Percentiles rank a stretch among this genome's conserved stretches.
Conservation (phyloP, 1,284 basidiomycete species). For the Trichosporon sp. region DNA sequence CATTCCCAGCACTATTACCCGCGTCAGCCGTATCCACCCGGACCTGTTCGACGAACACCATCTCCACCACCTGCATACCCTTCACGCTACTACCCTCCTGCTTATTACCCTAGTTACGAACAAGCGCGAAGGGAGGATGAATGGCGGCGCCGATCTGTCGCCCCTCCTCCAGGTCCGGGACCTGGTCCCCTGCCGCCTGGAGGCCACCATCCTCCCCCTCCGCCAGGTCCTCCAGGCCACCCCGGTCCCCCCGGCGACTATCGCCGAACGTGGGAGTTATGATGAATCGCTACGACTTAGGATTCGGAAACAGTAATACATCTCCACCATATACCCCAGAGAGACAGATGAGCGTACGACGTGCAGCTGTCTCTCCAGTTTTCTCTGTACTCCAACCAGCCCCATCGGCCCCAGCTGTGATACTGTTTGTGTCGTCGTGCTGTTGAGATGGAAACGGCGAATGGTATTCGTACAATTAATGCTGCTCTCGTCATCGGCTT, state of each 20-base stretch:
- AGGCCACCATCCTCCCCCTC: not conserved
- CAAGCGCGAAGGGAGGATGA: conserved; percentile 1
- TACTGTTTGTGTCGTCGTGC: not conserved
- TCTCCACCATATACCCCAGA: not conserved
- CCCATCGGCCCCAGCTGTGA: not conserved
- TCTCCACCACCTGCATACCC: not conserved
- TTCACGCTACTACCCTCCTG: not conserved
- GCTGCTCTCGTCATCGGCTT: not conserved
- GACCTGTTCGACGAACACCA: not conserved
- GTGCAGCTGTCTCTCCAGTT: not conserved
- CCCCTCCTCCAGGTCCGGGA: not conserved
- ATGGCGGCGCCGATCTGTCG: not conserved
- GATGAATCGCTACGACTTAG: not conserved
- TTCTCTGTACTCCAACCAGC: not conserved
- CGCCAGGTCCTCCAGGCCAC: not conserved
- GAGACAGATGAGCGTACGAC: not conserved
- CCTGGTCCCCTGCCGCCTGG: not conserved
- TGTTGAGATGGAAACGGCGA: not conserved
- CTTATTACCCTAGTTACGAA: conserved; percentile 1
- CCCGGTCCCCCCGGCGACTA: not conserved
- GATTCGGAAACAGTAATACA: not conserved
- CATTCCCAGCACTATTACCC: not conserved
- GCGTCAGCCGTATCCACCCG: not conserved
- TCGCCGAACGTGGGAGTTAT: not conserved
- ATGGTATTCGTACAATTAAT: not conserved